phyloP scores from a whole-genome alignment of 169 alveolate genomes.

The Plasmodium knowlesi region DNA sequence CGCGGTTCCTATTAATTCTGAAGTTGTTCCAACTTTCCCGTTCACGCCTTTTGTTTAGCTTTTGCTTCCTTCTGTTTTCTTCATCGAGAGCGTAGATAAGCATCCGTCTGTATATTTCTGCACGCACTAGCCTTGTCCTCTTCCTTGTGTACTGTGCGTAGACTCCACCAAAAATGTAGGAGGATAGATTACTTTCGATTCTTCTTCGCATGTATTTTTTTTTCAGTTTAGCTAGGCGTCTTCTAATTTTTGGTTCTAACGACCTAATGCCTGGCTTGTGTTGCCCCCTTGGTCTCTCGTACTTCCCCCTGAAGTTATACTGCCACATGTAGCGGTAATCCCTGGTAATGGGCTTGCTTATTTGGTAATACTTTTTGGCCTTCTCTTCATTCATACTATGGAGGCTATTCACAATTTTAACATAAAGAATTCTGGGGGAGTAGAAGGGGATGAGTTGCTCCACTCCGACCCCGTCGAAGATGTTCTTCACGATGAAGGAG shows the following conservation, averaged over 20 bases:
- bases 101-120: conserved; percentile 81
- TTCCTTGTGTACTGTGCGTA: conserved; percentile 77
- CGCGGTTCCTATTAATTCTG: conserved; percentile 69
- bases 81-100: conserved; percentile 82
- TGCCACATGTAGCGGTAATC: conserved; percentile 91
- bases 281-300: conserved; percentile 82
- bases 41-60: conserved; percentile 75
- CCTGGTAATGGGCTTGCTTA: conserved; percentile 86
- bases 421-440: conserved; percentile 83
- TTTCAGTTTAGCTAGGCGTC: conserved; percentile 73
- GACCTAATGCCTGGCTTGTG: conserved; percentile 90
- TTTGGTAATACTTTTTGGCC: conserved; percentile 8
- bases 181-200: conserved; percentile 78
- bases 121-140: conserved; percentile 76
- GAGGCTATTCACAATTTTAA: conserved; percentile 78
- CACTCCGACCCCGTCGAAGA: conserved; percentile 87
- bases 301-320: conserved; percentile 85
- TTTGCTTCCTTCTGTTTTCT: conserved; percentile 79
- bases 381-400: conserved; percentile 69
- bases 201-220: conserved; percentile 79
- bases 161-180: conserved; percentile 82
- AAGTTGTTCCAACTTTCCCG: conserved; percentile 71
- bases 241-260: conserved; percentile 78
- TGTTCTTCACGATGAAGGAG: conserved; percentile 83
- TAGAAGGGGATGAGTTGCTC: conserved; percentile 83